Base-by-base conservation (phyloP, 2,329 filamentous ascomycete genomes). In the Dothidotthia symphoricarpi region DNA sequence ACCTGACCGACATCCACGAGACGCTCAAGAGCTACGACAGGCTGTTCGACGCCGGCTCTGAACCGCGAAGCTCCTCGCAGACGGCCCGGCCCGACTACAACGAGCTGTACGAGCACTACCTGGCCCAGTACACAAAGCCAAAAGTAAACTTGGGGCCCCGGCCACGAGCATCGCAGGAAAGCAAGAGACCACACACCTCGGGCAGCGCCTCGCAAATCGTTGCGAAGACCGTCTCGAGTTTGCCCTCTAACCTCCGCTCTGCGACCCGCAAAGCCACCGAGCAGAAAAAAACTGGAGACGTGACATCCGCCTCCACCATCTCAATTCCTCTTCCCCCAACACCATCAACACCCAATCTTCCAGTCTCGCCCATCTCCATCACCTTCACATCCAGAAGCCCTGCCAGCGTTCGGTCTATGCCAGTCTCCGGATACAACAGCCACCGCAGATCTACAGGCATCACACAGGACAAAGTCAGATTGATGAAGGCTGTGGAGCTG, bases 401-500 rank as follows among this genome's bases (percentile, higher is more conserved):
- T 4, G 57, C 54, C 12, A 69, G 64, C 39, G 60, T 66, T 24
- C 67, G 72, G 38, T 71, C 74, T 11, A 60, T 75, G 53, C 67
- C 73, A 28, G 62, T 71, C 16, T 59, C 63, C 33, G 59, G 34
- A 47, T 60, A 59, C 34, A 57, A 47, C 35, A 54, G 55, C 36
- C 51, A 55, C 56, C 44, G 55, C 61, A 73, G 49, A 61, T 69
- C 66, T 55, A 74, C 64, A 9, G 70, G 72, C n/a, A 85, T 94
- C 57, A 88, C 88, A 1, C 87, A 88, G 1, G 93, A 98, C 66
- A 97, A 94, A 70, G 82, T 87, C 44, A 79, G 93, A 37, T 73
- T 98, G 47, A 90, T 95, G 87, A 96, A 94, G 70, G 93, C 93
- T 6, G 77, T 96, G 70, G 86, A 96, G 66, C 69, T 96, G 52